phyloP scores from a whole-genome alignment of 768 basidiomycete genomes.

The Rhizopogon roseolus region DNA sequence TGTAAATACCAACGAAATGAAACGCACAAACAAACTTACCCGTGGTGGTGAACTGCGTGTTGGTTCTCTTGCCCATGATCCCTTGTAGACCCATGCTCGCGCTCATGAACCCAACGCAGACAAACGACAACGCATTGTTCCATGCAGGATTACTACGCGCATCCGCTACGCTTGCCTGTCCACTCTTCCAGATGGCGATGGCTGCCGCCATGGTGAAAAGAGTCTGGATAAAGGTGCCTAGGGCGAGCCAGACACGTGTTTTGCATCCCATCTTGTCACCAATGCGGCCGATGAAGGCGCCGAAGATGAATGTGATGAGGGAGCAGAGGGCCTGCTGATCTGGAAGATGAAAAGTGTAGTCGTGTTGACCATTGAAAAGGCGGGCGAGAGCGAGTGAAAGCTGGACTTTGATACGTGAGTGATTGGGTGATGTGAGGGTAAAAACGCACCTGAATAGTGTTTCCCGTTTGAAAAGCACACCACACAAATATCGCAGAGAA shows the following conservation, averaged over 20 bases:
- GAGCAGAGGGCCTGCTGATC: conserved; percentile 81
- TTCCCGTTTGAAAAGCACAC: conserved; percentile 80
- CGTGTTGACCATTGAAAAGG: conserved; percentile 52
- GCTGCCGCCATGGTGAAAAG: conserved; percentile 71
- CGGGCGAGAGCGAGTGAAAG: conserved; percentile 73
- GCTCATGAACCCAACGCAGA: conserved; percentile 72
- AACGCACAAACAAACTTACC: conserved; percentile 37
- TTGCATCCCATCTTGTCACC: conserved; percentile 69
- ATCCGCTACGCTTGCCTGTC: conserved; percentile 47
- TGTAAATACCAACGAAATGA: neutral
- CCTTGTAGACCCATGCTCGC: conserved; percentile 78
- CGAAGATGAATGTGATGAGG: conserved; percentile 63
- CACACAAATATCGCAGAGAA: conserved; percentile 77
- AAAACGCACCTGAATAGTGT: conserved; percentile 52
- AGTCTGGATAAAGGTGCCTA: conserved; percentile 65
- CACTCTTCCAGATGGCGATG: conserved; percentile 64
- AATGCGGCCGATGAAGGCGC: conserved; percentile 66
- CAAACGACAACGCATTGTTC: conserved; percentile 60
- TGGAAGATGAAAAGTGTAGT: conserved; percentile 60
- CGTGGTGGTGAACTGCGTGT: conserved; percentile 70
- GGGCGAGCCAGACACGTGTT: conserved; percentile 66
- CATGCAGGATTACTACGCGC: conserved; percentile 58
- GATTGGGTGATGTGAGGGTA: neutral
- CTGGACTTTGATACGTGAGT: conserved; percentile 30
- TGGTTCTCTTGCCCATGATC: conserved; percentile 71